Evolutionary conservation across 1,284 basidiomycete genomes (phyloP).

Genomic region (Ustilago trichophora): DNA sequence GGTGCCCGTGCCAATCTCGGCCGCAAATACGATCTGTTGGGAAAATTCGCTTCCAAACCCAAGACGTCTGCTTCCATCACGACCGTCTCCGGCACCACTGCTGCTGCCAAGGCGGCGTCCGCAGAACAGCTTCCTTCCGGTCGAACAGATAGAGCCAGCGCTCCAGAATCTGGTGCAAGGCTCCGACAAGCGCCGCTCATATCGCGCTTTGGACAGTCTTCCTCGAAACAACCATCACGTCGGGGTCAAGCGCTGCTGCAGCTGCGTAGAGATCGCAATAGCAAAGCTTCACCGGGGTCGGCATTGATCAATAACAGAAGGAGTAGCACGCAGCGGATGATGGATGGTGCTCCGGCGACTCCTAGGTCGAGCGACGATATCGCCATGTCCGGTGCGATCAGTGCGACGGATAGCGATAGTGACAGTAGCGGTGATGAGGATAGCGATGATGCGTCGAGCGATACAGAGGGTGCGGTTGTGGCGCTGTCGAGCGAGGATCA

Average conservation of each 20-base stretch:
- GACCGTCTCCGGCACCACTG: slow-evolving; percentile 1
- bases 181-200: neutral
- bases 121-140: slow-evolving; percentile 2
- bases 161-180: neutral
- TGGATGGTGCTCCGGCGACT: slow-evolving; percentile 25
- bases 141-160: slow-evolving; percentile 3
- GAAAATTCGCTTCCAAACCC: slow-evolving; percentile 38
- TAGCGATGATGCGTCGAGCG: slow-evolving; percentile 18
- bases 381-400: slow-evolving; percentile 2
- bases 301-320: neutral
- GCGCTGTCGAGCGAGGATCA: slow-evolving; percentile 13
- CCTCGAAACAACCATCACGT: slow-evolving; percentile 8
- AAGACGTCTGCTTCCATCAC: slow-evolving; percentile 9
- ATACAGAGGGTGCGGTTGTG: slow-evolving; percentile 5
- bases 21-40: slow-evolving; percentile 41
- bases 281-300: slow-evolving; percentile 13
- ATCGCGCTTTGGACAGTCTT: slow-evolving; percentile 3
- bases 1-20: slow-evolving; percentile 23
- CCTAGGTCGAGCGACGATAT: slow-evolving; percentile 41
- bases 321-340: slow-evolving; percentile 4
- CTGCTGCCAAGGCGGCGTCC: neutral
- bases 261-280: slow-evolving; percentile 14
- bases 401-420: slow-evolving; percentile 11
- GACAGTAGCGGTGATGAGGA: slow-evolving; percentile 22
- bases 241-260: slow-evolving; percentile 31